Evolutionary conservation across 2,329 filamentous ascomycete genomes (phyloP), one percentile per base, ranked within the genome.

Genomic region (Aureobasidium subglaciale): DNA sequence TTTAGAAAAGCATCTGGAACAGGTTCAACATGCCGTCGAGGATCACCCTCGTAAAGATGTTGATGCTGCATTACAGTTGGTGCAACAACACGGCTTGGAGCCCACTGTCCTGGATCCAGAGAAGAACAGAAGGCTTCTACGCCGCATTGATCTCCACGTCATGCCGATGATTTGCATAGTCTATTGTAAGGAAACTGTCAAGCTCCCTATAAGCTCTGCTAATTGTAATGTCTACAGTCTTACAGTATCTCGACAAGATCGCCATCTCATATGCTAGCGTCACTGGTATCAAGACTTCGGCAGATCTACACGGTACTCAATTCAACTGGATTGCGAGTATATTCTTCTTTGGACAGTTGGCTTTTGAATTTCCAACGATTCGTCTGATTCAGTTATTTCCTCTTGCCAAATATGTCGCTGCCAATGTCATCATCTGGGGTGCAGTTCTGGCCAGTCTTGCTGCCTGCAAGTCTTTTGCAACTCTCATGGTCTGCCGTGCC

Each of bases 351-450:
- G 41, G 41, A 18, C 25, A 45, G 13, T n/a, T 45, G 9, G 24
- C 25, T 9, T 45, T 45, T 18, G 25, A 45, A 11, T 45, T 30
- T 16, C 41, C 41, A 2, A 45, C 41, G 8, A 49, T 24, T 30
- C 30, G 45, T 4, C 45, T 49, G 11, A 22, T 49, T 8, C 45
- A 49, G 15, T 30, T 24, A 2, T 37, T 49, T 25, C 45, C 45
- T 13, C 18, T 37, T 10, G 45, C 30, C 15, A 49, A 49, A 35
- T 65, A 65, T 55, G 58, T 68, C 0, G 63, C 63, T 8, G 37
- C 60, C 15, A 67, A 66, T 27, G 62, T 68, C 35, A 59, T 67
- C 43, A 56, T 62, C 40, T 68, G 66, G 66, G 65, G 66, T 3
- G 59, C 60, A 1, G 58, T 67, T 8, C 52, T 68, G 9, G 59